Conservation (phyloP, 169 alveolate species). For the Toxoplasma gondii region DNA sequence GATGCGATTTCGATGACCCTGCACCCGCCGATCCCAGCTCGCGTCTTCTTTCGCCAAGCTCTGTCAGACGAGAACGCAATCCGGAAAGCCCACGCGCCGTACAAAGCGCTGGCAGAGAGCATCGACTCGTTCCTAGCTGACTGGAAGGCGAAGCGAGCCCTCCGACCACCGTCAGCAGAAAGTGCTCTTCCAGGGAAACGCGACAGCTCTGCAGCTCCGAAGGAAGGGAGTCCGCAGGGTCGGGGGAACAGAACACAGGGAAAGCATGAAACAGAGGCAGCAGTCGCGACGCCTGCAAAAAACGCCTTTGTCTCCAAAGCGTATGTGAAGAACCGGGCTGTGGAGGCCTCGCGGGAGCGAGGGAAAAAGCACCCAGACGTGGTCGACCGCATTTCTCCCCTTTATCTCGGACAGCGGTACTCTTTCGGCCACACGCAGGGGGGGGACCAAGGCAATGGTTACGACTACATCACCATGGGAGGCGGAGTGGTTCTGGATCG, state of each 20-base stretch:
- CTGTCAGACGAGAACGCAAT: slow-evolving; percentile 32
- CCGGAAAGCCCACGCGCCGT: slow-evolving; percentile 5
- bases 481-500: slow-evolving; percentile 53
- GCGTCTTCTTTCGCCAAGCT: slow-evolving; percentile 28
- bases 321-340: slow-evolving; percentile 26
- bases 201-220: not conserved
- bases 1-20: slow-evolving; percentile 48
- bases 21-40: slow-evolving; percentile 60
- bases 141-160: not conserved
- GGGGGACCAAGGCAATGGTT: not conserved
- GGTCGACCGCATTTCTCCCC: slow-evolving; percentile 30
- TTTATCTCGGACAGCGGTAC: slow-evolving; percentile 53
- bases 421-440: slow-evolving; percentile 34
- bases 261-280: not conserved
- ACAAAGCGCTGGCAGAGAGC: slow-evolving; percentile 9
- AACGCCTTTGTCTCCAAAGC: not conserved
- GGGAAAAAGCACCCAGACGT: not conserved
- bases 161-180: no score
- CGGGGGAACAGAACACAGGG: not conserved
- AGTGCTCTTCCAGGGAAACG: not conserved
- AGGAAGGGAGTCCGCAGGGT: not conserved
- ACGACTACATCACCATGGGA: slow-evolving; percentile 50
- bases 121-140: not conserved
- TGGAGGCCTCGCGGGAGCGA: not conserved
- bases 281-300: not conserved